These are phyloP conservation scores for Pezicula rhizophila DNA, from an alignment of 2,329 filamentous ascomycete species.

Conservation along the genomic window DNA sequence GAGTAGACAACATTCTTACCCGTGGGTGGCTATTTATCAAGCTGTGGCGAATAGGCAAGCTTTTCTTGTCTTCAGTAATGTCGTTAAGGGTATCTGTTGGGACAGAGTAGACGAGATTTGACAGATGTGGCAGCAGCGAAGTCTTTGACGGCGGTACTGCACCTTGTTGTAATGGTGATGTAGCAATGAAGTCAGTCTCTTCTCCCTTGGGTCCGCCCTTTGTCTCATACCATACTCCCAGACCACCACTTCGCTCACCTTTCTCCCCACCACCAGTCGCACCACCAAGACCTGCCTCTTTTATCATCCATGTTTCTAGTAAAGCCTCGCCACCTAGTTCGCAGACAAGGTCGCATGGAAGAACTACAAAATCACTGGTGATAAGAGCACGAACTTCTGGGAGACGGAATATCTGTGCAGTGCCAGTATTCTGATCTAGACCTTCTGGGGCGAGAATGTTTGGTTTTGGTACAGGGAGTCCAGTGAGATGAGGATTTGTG, in stretches of 20 bases:
- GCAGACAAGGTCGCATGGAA: conserved; percentile 91
- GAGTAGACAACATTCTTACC: conserved; percentile 73
- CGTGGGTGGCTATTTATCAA: conserved; percentile 69
- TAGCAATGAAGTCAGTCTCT: conserved; percentile 87
- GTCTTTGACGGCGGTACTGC: conserved; percentile 53
- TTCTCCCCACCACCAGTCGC: conserved; percentile 50
- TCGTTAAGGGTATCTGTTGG: conserved; percentile 88
- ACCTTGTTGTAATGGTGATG: conserved; percentile 57
- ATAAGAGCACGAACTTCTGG: conserved; percentile 75
- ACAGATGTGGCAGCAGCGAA: conserved; percentile 61
- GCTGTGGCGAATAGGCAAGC: conserved; percentile 67
- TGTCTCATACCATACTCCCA: conserved; percentile 89
- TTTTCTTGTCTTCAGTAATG: conserved; percentile 67
- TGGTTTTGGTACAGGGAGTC: conserved; percentile 65
- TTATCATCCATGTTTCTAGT: conserved; percentile 87
- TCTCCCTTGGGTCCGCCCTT: conserved; percentile 77
- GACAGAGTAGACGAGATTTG: conserved; percentile 78
- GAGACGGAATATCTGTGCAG: conserved; percentile 79
- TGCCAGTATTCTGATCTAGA: conserved; percentile 79
- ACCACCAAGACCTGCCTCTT: conserved; percentile 63
- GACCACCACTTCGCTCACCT: conserved; percentile 64
- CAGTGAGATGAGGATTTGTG: conserved; percentile 72
- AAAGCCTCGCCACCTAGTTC: conserved; percentile 79
- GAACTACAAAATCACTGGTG: conserved; percentile 78
- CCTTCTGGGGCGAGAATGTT: conserved; percentile 70